Conservation (phyloP, 2,329 filamentous ascomycete genomes). For the Dothideomycetes sp. region DNA sequence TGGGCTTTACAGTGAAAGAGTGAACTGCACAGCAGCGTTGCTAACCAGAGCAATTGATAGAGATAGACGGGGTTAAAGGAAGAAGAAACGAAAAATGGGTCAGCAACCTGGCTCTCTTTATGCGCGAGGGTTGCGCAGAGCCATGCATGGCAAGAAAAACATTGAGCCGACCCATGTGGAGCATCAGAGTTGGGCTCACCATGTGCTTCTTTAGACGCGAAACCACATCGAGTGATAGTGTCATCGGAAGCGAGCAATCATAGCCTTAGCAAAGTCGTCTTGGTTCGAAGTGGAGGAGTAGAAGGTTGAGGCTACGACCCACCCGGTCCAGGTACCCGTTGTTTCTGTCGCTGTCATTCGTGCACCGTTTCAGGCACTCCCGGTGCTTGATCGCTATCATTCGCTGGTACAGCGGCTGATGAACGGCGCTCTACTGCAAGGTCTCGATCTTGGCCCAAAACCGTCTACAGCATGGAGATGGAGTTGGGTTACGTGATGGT, state of each 20-base stretch:
- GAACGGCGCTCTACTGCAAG: slow-evolving; percentile 14
- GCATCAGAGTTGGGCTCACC: slow-evolving; percentile 8
- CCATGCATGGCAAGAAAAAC: slow-evolving; percentile 13
- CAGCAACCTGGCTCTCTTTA: slow-evolving; percentile 15
- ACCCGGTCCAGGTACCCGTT: slow-evolving; percentile 14
- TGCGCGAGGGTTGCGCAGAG: slow-evolving; percentile 5
- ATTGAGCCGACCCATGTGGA: slow-evolving; percentile 16
- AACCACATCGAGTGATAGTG: slow-evolving; percentile 12
- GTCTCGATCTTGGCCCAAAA: slow-evolving; percentile 2
- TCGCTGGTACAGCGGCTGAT: slow-evolving; percentile 18
- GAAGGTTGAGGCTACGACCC: slow-evolving; percentile 11
- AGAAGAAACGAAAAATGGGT: slow-evolving; percentile 7
- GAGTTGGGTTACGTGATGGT: slow-evolving; percentile 7
- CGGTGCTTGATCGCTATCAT: slow-evolving; percentile 13
- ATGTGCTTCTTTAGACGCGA: slow-evolving; percentile 14
- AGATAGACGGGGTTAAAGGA: slow-evolving; percentile 19
- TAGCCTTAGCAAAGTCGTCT: slow-evolving; percentile 4
- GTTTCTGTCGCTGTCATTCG: slow-evolving; percentile 15
- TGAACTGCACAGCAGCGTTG: slow-evolving; percentile 28
- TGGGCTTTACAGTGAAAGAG: slow-evolving; percentile 22
- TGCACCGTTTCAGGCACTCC: slow-evolving; percentile 14
- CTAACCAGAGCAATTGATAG: slow-evolving; percentile 24
- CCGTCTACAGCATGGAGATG: neutral
- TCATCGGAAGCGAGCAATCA: slow-evolving; percentile 8
- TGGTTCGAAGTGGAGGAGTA: slow-evolving; percentile 3